Evolutionary conservation across 805 yeast species (phyloP).

Genomic region (Monosporozyma solicola): DNA sequence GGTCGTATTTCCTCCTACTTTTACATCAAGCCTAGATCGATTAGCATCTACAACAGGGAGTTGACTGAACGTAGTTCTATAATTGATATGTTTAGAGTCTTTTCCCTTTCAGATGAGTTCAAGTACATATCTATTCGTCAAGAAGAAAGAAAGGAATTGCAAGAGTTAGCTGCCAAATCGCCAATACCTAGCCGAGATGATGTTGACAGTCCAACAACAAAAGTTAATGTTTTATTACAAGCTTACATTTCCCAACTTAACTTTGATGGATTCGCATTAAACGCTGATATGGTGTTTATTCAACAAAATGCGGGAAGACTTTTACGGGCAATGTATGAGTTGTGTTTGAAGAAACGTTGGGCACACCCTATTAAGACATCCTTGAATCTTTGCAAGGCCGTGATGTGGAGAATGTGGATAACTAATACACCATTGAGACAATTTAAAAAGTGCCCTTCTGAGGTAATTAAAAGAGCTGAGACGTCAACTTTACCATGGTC

Average conservation of each 20-base stretch:
- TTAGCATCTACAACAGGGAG: slow-evolving; percentile 53
- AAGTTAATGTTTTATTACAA: slow-evolving; percentile 72
- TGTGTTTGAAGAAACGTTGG: slow-evolving; percentile 65
- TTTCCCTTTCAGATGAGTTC: slow-evolving; percentile 80
- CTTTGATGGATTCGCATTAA: slow-evolving; percentile 81
- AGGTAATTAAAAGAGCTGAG: slow-evolving; percentile 66
- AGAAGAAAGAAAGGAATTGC: slow-evolving; percentile 73
- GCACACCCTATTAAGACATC: slow-evolving; percentile 48
- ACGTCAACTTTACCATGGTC: slow-evolving; percentile 74
- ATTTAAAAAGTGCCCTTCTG: slow-evolving; percentile 60
- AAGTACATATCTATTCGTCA: slow-evolving; percentile 72
- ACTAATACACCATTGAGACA: slow-evolving; percentile 83
- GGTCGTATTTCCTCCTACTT: slow-evolving; percentile 83
- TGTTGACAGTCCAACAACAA: slow-evolving; percentile 62
- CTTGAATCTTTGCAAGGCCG: slow-evolving; percentile 66
- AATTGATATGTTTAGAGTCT: slow-evolving; percentile 68
- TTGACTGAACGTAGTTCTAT: slow-evolving; percentile 57
- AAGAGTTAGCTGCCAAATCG: slow-evolving; percentile 56
- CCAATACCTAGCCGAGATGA: slow-evolving; percentile 83
- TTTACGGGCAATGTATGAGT: slow-evolving; percentile 75
- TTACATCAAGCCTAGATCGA: slow-evolving; percentile 69
- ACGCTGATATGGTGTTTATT: slow-evolving; percentile 87
- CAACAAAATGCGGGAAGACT: slow-evolving; percentile 90
- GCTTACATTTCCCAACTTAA: slow-evolving; percentile 71
- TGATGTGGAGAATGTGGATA: slow-evolving; percentile 75